Evolutionary conservation across 352 stramenopile genomes (phyloP), one percentile per base, ranked within the genome.

Genomic region (Phytopythium litorale): DNA sequence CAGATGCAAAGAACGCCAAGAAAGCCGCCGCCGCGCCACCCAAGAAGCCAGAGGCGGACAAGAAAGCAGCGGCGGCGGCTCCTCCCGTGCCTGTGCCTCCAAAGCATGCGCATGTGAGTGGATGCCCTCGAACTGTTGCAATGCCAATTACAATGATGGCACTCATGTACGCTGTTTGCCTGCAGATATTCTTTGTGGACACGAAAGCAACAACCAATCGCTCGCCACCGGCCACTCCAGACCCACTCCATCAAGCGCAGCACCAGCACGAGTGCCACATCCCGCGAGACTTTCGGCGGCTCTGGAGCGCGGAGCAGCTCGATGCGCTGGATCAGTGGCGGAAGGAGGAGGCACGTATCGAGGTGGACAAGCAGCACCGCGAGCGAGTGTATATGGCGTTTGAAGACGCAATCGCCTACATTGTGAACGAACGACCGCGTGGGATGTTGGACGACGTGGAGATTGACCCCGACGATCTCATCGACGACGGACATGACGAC

Each of bases 401-500:
- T 56, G 86, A 93, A 60, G 82, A 93, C 48, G 75, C 75, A 6
- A 88, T 85, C 30, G 80, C 77, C 18, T 85, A 87, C 51, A 81
- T 91, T 40, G 72, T 92, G 25, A 89, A 91, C 46, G 83, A 88
- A 11, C 81, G 80, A 4, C 73, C 81, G 42, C 71, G 79, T 11
- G 70, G 71, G 40, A 62, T 76, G 23, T 45, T 82, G 0, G 73
- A 84, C 33, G 81, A 91, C 60, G 71, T 81, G 15, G 77, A 87
- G 19, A 71, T 91, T 21, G 70, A 85, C 33, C 67, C 79, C 7
- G 79, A 89, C 11, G 81, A 92, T 56, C 60, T 94, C 13, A 65
- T 89, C 15, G 83, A 94, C 59, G 79, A 94, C 40, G 82, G 74
- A 8, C 65, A 89, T 53, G 83, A 92, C 37, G 79, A 90, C 18